These are phyloP conservation scores for Penicillium sp. DNA, from an alignment of 2,329 filamentous ascomycete genomes.

Conservation along the genomic window DNA sequence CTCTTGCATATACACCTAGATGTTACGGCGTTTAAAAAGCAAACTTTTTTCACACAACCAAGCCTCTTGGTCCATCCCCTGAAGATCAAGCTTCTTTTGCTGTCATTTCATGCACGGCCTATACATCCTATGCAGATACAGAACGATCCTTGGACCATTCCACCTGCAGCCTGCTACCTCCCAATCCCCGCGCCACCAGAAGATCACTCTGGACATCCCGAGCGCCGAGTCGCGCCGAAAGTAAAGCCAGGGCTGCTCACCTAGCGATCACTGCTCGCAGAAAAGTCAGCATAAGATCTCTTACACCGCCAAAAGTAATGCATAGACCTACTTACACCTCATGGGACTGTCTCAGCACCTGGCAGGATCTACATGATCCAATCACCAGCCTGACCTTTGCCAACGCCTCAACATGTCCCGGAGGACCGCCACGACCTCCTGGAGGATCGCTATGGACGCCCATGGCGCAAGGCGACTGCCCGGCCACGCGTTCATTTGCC, in stretches of 20 bases:
- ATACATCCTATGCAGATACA: neutral
- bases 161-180: neutral
- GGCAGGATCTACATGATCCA: neutral
- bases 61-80: neutral
- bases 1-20: constrained; percentile 20
- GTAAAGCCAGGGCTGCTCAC: neutral
- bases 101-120: neutral
- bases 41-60: neutral
- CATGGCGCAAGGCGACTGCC: too few relatives aligned
- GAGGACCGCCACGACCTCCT: too few relatives aligned
- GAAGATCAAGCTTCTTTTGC: neutral
- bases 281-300: neutral
- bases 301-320: neutral
- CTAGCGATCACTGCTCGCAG: neutral
- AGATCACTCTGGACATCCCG: neutral
- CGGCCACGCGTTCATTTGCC: neutral
- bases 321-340: neutral
- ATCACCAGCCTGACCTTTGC: neutral
- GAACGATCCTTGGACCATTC: neutral
- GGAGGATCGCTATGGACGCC: too few relatives aligned
- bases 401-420: too few relatives aligned
- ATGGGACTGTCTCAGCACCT: neutral
- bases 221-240: neutral
- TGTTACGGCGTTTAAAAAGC: neutral
- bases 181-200: neutral